Conservation (phyloP, 2,329 filamentous ascomycete species). For the Venturia oleaginea region DNA sequence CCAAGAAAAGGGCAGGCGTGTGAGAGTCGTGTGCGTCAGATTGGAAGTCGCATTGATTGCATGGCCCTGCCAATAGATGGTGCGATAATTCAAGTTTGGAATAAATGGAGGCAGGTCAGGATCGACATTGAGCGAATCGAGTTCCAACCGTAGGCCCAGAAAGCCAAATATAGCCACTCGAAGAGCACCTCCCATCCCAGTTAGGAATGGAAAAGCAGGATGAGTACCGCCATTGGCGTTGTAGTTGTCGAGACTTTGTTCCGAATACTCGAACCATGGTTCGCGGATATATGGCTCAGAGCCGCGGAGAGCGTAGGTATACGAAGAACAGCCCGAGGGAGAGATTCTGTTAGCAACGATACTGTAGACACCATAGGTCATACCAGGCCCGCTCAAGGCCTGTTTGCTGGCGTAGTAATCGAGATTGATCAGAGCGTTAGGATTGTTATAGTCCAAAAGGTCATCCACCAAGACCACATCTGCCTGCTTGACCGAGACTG, state of each 20-base stretch:
- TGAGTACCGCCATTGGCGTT: constrained; percentile 55
- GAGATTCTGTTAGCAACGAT: constrained; percentile 58
- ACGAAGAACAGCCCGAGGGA: constrained; percentile 57
- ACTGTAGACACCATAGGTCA: constrained; percentile 64
- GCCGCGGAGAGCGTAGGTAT: constrained; percentile 57
- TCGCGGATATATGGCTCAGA: constrained; percentile 55
- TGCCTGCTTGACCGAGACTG: constrained; percentile 58
- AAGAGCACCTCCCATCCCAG: constrained; percentile 59
- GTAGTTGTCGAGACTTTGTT: constrained; percentile 56
- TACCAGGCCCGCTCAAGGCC: constrained; percentile 58
- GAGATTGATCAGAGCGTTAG: constrained; percentile 48
- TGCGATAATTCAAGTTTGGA: constrained; percentile 49
- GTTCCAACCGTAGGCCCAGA: constrained; percentile 52
- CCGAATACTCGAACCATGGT: constrained; percentile 63
- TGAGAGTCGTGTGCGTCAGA: constrained; percentile 54
- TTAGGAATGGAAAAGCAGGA: constrained; percentile 62
- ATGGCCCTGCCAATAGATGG: constrained; percentile 58
- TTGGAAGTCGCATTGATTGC: constrained; percentile 54
- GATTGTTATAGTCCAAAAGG: constrained; percentile 51
- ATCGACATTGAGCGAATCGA: constrained; percentile 52
- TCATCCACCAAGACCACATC: constrained; percentile 61
- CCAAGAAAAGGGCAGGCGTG: constrained; percentile 34
- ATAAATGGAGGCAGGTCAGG: constrained; percentile 59
- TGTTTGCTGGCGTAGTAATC: constrained; percentile 64
- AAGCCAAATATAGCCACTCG: constrained; percentile 61